Conservation (phyloP, 1,139 yeast genomes). For the Blastobotrys niveus region DNA sequence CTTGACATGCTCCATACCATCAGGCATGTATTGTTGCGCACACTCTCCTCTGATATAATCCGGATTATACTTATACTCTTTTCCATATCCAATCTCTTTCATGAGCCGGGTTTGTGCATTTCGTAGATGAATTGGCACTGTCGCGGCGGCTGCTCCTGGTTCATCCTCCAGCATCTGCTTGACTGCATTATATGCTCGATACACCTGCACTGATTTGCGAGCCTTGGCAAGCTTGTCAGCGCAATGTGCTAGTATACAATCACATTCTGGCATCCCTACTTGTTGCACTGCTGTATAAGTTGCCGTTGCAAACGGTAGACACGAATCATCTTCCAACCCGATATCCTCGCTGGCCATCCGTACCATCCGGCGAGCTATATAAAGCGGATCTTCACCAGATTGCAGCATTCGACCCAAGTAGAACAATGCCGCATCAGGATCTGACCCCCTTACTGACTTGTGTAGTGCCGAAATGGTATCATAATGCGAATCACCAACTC, state of each 20-base stretch:
- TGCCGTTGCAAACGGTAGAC: constrained; percentile 82
- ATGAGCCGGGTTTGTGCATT: constrained; percentile 91
- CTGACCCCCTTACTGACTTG: constrained; percentile 80
- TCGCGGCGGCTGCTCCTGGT: constrained; percentile 51
- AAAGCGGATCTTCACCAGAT: constrained; percentile 92
- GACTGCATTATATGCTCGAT: constrained; percentile 67
- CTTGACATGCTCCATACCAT: constrained; percentile 27
- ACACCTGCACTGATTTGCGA: constrained; percentile 77
- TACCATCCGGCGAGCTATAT: constrained; percentile 86
- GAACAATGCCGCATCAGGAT: constrained; percentile 83
- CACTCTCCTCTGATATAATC: constrained; percentile 66
- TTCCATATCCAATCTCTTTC: constrained; percentile 82
- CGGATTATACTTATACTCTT: constrained; percentile 85
- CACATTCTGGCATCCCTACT: constrained; percentile 97
- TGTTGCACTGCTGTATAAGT: constrained; percentile 83
- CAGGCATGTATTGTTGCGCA: constrained; percentile 48
- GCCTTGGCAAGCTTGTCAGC: constrained; percentile 84
- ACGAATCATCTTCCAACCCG: constrained; percentile 74
- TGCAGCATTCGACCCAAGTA: constrained; percentile 81
- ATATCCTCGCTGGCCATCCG: constrained; percentile 89
- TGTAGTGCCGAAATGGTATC: constrained; percentile 94
- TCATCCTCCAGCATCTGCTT: constrained; percentile 52
- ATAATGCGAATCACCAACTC: constrained; percentile 86
- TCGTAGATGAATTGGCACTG: constrained; percentile 55
- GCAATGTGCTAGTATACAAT: constrained; percentile 83